Conservation (phyloP, 1,284 basidiomycete species). For the Phaffia rhodozyma region DNA sequence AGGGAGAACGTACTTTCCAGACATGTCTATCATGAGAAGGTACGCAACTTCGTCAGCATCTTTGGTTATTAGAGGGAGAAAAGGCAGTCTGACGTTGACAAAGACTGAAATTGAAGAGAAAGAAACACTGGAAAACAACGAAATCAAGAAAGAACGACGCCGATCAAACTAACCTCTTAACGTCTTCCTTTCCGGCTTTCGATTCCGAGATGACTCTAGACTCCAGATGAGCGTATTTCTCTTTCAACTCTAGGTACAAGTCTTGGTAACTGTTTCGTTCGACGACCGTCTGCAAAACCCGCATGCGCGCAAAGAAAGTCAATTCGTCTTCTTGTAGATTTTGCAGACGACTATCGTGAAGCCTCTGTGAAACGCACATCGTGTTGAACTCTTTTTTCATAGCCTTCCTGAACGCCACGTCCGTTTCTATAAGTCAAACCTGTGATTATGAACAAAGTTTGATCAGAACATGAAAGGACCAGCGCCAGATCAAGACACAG, state of each 20-base stretch:
- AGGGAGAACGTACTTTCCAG: too few species aligned
- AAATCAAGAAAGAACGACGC: too few species aligned
- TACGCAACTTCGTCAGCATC: too few species aligned
- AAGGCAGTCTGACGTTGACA: conserved; percentile 3
- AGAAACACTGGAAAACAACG: not conserved
- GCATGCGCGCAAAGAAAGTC: not conserved
- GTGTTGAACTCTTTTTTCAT: conserved; percentile 75
- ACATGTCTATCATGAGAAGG: too few species aligned
- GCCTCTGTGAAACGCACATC: conserved; percentile 40
- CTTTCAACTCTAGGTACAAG: conserved; percentile 72
- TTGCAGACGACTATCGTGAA: not conserved
- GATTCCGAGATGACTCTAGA: conserved; percentile 68
- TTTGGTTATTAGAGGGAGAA: not conserved
- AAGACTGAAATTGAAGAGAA: conserved; percentile 55
- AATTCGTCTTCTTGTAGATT: not conserved
- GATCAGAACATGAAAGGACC: too few species aligned
- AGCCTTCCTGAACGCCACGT: conserved; percentile 64
- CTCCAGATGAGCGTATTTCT: conserved; percentile 61
- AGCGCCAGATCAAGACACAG: too few species aligned
- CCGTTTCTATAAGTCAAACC: conserved; percentile 48
- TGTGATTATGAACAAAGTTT: too few species aligned
- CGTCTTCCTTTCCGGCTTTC: conserved; percentile 26
- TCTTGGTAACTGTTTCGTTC: conserved; percentile 74
- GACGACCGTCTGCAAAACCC: conserved; percentile 44
- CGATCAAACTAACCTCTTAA: conserved; percentile 26